Evolutionary conservation across 805 yeast species (phyloP), one percentile per base, ranked within the genome.

Genomic region (Metschnikowia gelsemii): DNA sequence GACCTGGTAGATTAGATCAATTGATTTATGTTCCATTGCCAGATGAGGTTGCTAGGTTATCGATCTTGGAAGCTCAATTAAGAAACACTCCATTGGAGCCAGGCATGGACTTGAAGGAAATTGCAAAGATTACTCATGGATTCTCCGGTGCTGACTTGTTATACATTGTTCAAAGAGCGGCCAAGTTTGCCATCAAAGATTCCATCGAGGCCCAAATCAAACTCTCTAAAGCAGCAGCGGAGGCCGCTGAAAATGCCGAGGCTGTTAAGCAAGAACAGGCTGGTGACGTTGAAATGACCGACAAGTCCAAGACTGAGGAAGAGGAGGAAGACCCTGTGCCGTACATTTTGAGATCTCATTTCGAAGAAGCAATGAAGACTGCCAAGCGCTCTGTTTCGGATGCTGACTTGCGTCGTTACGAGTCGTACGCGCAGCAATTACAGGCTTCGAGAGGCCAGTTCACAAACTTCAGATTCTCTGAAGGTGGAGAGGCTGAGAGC

Each of bases 1-100:
- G 99, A 76, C 99, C 99, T 8, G 99, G 99, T 58, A 86, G 99
- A 77, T 81, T 93, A 57, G 99, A 93, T 70, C 99, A 95, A 75
- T 80, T 93, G 72, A 93, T 93, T 57, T 93, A 95, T 62, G 99
- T 93, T 52, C 99, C 99, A 64, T 79, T 95, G 68, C 99, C 99
- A 46, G 98, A 93, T 66, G 96, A 89, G 70, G 76, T 68, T 44
- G 98, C 96, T 20, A 85, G 99, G 74, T 72, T 90, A 58, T 88
- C 96, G 3, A 93, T 93, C 60, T 78, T 93, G 71, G 73, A 79
- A 57, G 99, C 99, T 12, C 99, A 93, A 78, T 82, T 93, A 63
- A 87, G 99, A 75, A 93, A 93, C 73, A 86, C 99, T 32, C 99
- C 99, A 57, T 77, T 93, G 61, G 99, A 95, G 72, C 99, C 99